A percentile compares a stretch with the other conserved stretches of the same genome.
phyloP scores from a whole-genome alignment of 768 basidiomycete genomes.

The Auriscalpium vulgare region DNA sequence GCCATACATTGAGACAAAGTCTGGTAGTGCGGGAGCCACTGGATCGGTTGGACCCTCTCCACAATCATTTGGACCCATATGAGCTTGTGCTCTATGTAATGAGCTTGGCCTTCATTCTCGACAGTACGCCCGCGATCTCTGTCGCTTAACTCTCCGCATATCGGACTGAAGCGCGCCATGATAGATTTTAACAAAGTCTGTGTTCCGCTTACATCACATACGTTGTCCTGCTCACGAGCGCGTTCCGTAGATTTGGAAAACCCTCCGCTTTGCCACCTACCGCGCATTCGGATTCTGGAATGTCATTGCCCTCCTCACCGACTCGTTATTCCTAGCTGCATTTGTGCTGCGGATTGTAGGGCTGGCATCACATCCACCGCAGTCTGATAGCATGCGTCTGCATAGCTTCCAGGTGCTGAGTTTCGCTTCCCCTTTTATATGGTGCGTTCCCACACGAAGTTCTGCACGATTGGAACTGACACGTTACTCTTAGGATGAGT shows the following conservation, averaged over 20 bases:
- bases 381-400: conserved; percentile 36
- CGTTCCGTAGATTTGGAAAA: conserved; percentile 49
- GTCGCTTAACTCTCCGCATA: no score
- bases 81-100: conserved; percentile 76
- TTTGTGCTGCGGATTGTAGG: conserved; percentile 68
- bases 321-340: conserved; percentile 62
- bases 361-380: conserved; percentile 27
- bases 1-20: background rate
- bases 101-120: conserved; percentile 67
- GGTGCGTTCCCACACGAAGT: conserved; percentile 38
- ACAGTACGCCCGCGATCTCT: conserved; percentile 43
- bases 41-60: conserved; percentile 53
- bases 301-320: conserved; percentile 60
- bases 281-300: conserved; percentile 82
- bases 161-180: no score
- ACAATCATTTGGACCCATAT: conserved; percentile 61
- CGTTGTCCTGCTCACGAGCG: no score
- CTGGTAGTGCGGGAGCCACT: conserved; percentile 65
- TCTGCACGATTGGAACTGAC: no score
- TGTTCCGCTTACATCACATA: no score
- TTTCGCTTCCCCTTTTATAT: conserved; percentile 82
- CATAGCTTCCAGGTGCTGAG: conserved; percentile 85
- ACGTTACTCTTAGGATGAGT: conserved; percentile 63
- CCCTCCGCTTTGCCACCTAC: conserved; percentile 70
- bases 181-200: no score